Percentiles rank a stretch among this genome's conserved stretches.
phyloP scores from a whole-genome alignment of 1,139 yeast species.

The Protomyces macrosporus region DNA sequence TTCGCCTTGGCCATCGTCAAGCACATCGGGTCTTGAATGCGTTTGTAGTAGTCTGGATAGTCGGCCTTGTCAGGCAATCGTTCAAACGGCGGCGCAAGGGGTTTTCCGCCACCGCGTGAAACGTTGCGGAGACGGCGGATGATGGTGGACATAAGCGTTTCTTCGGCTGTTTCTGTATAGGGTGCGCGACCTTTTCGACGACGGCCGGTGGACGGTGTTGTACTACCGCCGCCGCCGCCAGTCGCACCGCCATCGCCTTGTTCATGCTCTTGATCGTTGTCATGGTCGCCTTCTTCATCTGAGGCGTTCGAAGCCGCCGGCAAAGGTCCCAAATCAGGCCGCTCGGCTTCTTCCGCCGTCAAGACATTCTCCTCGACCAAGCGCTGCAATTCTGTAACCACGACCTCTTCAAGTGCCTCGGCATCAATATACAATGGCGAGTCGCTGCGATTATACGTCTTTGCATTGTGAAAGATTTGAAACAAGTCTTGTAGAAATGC shows the following conservation, averaged over 20 bases:
- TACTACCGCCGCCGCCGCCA: neutral
- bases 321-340: constrained; percentile 68
- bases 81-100: constrained; percentile 51
- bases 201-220: neutral
- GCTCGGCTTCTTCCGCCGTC: constrained; percentile 38
- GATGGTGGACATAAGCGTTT: constrained; percentile 27
- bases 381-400: constrained; percentile 53
- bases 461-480: constrained; percentile 85
- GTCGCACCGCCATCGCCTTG: constrained; percentile 33
- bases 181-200: constrained; percentile 27
- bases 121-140: constrained; percentile 5
- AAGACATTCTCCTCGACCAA: constrained; percentile 45
- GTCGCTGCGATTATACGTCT: constrained; percentile 67
- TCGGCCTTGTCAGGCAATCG: constrained; percentile 69
- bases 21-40: constrained; percentile 66
- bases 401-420: constrained; percentile 56
- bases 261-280: constrained; percentile 39
- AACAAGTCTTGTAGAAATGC: constrained; percentile 72
- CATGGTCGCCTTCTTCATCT: constrained; percentile 37
- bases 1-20: constrained; percentile 75
- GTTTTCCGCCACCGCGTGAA: constrained; percentile 20
- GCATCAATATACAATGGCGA: constrained; percentile 70
- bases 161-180: constrained; percentile 25
- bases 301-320: constrained; percentile 41
- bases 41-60: constrained; percentile 62